These are phyloP conservation scores for Suillus discolor DNA, from an alignment of 768 basidiomycete genomes.

Conservation along the genomic window DNA sequence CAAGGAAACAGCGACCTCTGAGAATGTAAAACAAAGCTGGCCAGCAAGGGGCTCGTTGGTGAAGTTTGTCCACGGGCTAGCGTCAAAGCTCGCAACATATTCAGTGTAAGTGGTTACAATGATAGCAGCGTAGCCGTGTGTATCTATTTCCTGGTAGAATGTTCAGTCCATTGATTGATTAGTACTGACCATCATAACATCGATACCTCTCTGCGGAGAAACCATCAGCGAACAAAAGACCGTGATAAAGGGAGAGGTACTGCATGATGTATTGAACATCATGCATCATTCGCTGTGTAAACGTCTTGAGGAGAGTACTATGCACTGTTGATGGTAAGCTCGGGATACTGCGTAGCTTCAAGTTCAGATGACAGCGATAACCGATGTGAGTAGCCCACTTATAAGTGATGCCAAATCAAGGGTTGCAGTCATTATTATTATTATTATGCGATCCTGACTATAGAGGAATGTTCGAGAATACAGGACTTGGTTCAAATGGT, in stretches of 20 bases:
- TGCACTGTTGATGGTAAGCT: constrained; percentile 46
- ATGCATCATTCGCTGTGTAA: constrained; percentile 46
- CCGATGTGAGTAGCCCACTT: background rate
- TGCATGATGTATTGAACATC: constrained; percentile 56
- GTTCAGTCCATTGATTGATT: background rate
- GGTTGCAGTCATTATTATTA: background rate
- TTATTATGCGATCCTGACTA: background rate
- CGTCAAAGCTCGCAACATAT: constrained; percentile 60
- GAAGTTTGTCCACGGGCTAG: no score
- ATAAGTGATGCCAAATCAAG: background rate
- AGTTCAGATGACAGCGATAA: no score
- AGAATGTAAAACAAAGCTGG: no score
- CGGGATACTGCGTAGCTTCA: constrained; percentile 36
- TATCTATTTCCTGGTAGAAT: constrained; percentile 63
- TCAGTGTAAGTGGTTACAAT: constrained; percentile 68
- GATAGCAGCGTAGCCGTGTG: constrained; percentile 72
- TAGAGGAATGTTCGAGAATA: background rate
- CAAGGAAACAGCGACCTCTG: constrained; percentile 48
- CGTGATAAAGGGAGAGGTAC: constrained; percentile 40
- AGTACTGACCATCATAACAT: constrained; percentile 49
- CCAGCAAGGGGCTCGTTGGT: no score
- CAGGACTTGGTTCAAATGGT: background rate
- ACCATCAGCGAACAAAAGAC: background rate
- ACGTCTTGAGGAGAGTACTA: constrained; percentile 34
- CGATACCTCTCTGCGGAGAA: constrained; percentile 58